A percentile compares a stretch with the other conserved stretches of the same genome.
Evolutionary conservation across 164 flowering plant genomes (phyloP).

Genomic region (Aristolochia californica): DNA sequence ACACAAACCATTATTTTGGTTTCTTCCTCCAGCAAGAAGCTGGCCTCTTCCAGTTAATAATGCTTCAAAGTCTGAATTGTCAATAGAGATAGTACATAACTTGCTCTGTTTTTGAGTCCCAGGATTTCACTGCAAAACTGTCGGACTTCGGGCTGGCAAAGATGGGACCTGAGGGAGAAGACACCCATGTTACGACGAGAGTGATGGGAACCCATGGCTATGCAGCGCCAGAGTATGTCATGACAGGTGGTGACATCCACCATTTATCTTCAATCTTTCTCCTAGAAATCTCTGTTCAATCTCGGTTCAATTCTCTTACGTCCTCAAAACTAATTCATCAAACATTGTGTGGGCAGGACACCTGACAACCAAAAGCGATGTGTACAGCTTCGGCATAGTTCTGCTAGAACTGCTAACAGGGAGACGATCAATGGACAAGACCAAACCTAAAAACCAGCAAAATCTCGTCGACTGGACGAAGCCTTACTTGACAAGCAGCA

Average conservation of each 20-base stretch:
- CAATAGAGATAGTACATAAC: background rate
- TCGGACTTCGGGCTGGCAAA: slow-evolving; percentile 96
- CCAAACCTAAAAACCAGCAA: slow-evolving; percentile 63
- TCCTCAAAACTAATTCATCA: too few relatives aligned
- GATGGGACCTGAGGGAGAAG: slow-evolving; percentile 96
- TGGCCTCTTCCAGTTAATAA: too few relatives aligned
- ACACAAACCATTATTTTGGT: too few relatives aligned
- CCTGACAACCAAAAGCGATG: slow-evolving; percentile 85
- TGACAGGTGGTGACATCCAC: slow-evolving; percentile 47
- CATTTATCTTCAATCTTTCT: too few relatives aligned
- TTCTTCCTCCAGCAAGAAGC: too few relatives aligned
- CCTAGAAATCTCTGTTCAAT: too few relatives aligned
- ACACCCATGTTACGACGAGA: slow-evolving; percentile 89
- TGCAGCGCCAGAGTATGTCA: slow-evolving; percentile 94
- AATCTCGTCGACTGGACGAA: slow-evolving; percentile 69
- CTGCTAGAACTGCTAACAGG: slow-evolving; percentile 84
- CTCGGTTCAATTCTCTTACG: too few relatives aligned
- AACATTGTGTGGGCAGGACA: slow-evolving; percentile 42
- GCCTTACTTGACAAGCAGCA: slow-evolving; percentile 65
- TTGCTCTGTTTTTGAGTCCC: background rate
- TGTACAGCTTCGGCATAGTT: slow-evolving; percentile 93
- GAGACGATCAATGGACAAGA: slow-evolving; percentile 69
- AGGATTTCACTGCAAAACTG: slow-evolving; percentile 88
- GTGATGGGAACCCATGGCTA: slow-evolving; percentile 99
- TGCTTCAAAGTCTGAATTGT: too few relatives aligned